Evolutionary conservation across 2,329 filamentous ascomycete species (phyloP), one percentile per base, ranked within the genome.

Genomic region (Endothia cerciana): DNA sequence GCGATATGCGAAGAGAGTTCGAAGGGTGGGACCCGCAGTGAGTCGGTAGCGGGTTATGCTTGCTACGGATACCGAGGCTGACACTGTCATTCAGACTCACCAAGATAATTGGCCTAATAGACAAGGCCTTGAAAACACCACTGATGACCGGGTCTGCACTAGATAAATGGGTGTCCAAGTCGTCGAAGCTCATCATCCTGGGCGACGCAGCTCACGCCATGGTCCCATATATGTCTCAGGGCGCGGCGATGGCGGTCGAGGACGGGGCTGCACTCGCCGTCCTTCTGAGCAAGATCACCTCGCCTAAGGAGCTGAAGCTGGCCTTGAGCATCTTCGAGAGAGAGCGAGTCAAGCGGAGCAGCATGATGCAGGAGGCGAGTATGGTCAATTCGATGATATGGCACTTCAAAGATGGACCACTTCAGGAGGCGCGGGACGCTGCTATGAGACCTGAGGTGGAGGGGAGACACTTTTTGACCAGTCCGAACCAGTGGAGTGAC

Each of bases 401-500:
- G 81, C 81, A 84, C 41, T 80, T 82, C 51, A 64, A 74, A 0
- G 80, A 82, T 66, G 80, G 81, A 0, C 76, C 78, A 0, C 67
- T 75, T 51, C 81, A 82, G 70, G 57, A 73, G 65, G 79, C 80
- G 0, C 71, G 81, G 33, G 81, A 82, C 67, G 73, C 65, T 7
- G 79, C 76, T 0, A 82, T 81, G 78, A 40, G 65, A 1, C 71
- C 77, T 0, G 81, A 83, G 65, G 77, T 79, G 0, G 71, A 77
- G 17, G 79, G 79, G 0, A 58, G 66, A 15, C 71, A 70, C 0
- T 81, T 80, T 55, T 53, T 69, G 0, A 72, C 74, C 47, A 83
- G 81, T 56, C 73, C 80, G 0, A 83, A 83, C 62, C 80, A 83
- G 71, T 83, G 80, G 80, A 81, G 76, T 60, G 81, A 83, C 70